A percentile compares a stretch with the other conserved stretches of the same genome.
These are phyloP conservation scores for Trichoderma hamatum DNA, from an alignment of 2,329 filamentous ascomycete genomes.

Conservation along the genomic window DNA sequence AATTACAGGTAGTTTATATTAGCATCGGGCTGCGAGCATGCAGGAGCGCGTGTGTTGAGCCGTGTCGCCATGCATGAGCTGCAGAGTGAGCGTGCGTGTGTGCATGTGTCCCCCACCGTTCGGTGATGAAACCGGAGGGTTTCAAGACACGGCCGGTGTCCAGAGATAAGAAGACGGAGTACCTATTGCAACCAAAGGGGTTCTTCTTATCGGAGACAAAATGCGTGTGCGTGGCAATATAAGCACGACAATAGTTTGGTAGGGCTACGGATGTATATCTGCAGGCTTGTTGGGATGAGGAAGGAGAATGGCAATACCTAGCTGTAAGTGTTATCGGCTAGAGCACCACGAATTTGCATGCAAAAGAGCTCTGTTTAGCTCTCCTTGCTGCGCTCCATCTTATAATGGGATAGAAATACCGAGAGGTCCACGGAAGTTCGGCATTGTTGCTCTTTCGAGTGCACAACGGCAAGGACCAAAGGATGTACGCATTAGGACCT, in stretches of 20 bases:
- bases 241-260: not conserved
- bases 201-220: not conserved
- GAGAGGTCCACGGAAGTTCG: not conserved
- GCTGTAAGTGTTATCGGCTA: not conserved
- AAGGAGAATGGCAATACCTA: constrained; percentile 2
- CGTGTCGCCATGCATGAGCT: not conserved
- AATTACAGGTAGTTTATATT: not conserved
- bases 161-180: not conserved
- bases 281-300: constrained; percentile 9
- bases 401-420: not conserved
- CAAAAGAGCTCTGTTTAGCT: not conserved
- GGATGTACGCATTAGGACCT: not conserved
- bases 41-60: too few species aligned
- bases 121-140: not conserved
- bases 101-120: not conserved
- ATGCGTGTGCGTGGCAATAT: not conserved
- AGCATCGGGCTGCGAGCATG: not conserved
- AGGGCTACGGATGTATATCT: not conserved
- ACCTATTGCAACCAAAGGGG: not conserved
- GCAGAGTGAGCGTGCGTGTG: not conserved
- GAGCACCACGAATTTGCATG: not conserved
- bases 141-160: not conserved
- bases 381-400: not conserved
- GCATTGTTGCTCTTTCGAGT: not conserved
- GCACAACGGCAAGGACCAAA: not conserved